These are phyloP conservation scores for Colletotrichum agaves DNA, from an alignment of 2,329 filamentous ascomycete genomes.

Conservation along the genomic window DNA sequence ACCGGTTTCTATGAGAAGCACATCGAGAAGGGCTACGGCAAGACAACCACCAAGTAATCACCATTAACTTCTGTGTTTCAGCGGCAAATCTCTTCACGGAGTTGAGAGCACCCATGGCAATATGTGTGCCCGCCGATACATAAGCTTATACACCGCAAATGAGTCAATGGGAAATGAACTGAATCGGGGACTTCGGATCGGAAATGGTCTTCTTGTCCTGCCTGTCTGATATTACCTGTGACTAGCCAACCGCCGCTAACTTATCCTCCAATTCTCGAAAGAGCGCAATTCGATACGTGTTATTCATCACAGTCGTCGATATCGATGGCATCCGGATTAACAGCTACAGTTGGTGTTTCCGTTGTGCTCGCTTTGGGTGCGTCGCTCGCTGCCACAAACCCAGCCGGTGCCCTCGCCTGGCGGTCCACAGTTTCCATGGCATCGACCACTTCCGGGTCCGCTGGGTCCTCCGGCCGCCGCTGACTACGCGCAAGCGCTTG, in stretches of 20 bases:
- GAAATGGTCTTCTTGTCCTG: background rate
- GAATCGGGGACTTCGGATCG: background rate
- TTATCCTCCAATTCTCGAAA: background rate
- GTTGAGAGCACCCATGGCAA: too few species aligned
- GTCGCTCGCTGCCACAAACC: conserved; percentile 89
- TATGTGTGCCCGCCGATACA: too few species aligned
- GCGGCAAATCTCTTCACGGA: too few species aligned
- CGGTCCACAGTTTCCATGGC: conserved; percentile 91
- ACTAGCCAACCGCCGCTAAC: conserved; percentile 14
- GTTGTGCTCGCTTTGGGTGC: conserved; percentile 68
- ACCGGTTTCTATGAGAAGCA: conserved; percentile 71
- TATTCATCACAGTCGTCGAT: conserved; percentile 77
- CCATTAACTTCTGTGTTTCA: background rate
- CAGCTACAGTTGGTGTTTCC: conserved; percentile 57
- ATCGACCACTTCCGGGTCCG: conserved; percentile 67
- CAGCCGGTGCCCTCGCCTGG: conserved; percentile 86
- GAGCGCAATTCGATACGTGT: conserved; percentile 40
- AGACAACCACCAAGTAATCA: conserved; percentile 40
- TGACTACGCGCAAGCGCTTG: conserved; percentile 90
- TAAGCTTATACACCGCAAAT: background rate
- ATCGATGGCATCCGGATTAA: conserved; percentile 88
- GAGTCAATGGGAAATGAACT: background rate
- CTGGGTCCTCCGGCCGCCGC: conserved; percentile 61
- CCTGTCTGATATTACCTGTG: conserved; percentile 28
- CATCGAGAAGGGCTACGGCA: conserved; percentile 60